Evolutionary conservation across 1,139 yeast species (phyloP).

Genomic region (Taphrina confusa): DNA sequence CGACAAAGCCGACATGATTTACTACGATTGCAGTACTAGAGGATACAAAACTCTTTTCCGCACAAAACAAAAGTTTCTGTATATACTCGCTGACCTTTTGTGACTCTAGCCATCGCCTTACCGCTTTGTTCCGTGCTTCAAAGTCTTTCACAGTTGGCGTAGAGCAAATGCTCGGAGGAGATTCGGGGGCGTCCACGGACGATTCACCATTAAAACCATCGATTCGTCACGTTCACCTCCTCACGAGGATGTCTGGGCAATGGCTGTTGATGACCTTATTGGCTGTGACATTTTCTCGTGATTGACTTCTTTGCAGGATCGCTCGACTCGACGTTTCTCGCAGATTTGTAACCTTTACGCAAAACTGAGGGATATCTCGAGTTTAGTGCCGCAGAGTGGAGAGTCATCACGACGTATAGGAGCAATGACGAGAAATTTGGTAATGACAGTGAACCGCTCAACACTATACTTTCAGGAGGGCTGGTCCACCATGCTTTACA

Average conservation of each 20-base stretch:
- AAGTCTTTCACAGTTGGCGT: constrained; percentile 28
- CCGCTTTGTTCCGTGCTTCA: constrained; percentile 6
- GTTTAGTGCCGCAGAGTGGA: no score
- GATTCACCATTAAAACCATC: constrained; percentile 35
- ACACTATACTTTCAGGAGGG: constrained; percentile 17
- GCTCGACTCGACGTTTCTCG: no score
- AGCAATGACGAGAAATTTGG: constrained; percentile 33
- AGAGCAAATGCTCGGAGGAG: constrained; percentile 12
- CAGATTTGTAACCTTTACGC: no score
- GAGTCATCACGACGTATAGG: background rate
- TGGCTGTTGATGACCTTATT: constrained; percentile 35
- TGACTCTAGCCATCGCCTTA: constrained; percentile 11
- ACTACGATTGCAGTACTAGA: no score
- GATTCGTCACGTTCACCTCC: constrained; percentile 27
- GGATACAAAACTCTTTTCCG: no score
- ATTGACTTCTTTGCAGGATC: no score
- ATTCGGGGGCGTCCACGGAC: constrained; percentile 18
- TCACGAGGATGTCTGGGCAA: background rate
- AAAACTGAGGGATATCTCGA: no score
- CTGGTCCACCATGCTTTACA: constrained; percentile 26
- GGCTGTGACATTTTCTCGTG: constrained; percentile 32
- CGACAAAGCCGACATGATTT: no score
- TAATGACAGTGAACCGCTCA: constrained; percentile 29
- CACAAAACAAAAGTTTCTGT: no score
- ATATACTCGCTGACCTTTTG: constrained; percentile 23